These are phyloP conservation scores for Pichia ethanolica DNA, from an alignment of 805 yeast genomes.

Conservation along the genomic window DNA sequence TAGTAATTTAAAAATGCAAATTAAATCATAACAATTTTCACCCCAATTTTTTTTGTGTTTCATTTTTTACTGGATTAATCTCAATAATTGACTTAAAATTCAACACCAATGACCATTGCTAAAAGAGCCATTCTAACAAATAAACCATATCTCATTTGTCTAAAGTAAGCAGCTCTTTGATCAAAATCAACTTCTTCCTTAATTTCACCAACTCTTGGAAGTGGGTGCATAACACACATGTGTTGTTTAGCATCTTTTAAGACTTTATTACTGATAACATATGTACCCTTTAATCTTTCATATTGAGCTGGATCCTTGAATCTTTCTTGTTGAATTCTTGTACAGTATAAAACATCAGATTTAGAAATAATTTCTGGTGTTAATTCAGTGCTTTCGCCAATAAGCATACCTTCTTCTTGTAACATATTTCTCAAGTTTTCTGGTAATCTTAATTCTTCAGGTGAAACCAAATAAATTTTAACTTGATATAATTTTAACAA, in stretches of 20 bases:
- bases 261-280: constrained; percentile 87
- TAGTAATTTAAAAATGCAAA: no score
- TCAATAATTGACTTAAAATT: constrained; percentile 36
- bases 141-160: constrained; percentile 98
- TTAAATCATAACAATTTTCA: no score
- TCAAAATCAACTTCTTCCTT: constrained; percentile 98
- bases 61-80: no score
- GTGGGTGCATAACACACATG: constrained; percentile 98
- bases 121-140: constrained; percentile 97
- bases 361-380: constrained; percentile 79
- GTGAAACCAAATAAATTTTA: constrained; percentile 84
- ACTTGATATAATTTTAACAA: constrained; percentile 89
- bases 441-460: constrained; percentile 83
- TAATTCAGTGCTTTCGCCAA: constrained; percentile 64
- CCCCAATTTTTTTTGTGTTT: no score
- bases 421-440: constrained; percentile 62
- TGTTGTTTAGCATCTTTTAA: constrained; percentile 91
- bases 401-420: constrained; percentile 58
- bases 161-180: constrained; percentile 98
- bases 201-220: constrained; percentile 94
- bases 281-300: constrained; percentile 82
- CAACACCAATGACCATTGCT: constrained; percentile 97
- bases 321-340: constrained; percentile 97
- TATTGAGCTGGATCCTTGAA: constrained; percentile 70
- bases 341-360: constrained; percentile 94